Conservation (phyloP, 108 stramenopile genomes). For the Pseudonitzschia pungens region DNA sequence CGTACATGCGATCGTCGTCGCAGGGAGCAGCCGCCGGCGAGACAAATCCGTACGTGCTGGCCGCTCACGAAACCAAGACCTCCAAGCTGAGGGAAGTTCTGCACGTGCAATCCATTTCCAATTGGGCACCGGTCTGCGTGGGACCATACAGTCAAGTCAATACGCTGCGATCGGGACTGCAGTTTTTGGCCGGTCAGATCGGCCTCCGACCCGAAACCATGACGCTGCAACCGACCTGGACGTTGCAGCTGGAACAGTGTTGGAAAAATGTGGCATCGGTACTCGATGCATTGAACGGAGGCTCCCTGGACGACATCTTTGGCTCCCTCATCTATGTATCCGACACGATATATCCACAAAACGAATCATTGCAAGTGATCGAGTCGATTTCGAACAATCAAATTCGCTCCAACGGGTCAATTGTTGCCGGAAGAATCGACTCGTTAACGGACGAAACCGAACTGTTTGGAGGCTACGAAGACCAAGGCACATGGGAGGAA, state of each 20-base stretch:
- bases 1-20: slow-evolving; percentile 45
- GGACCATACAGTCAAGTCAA: slow-evolving; percentile 99
- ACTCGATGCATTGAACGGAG: slow-evolving; percentile 74
- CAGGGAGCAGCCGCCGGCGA: neutral
- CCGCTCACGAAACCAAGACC: slow-evolving; percentile 54
- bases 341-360: slow-evolving; percentile 16
- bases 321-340: slow-evolving; percentile 70
- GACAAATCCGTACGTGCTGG: slow-evolving; percentile 32
- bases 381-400: slow-evolving; percentile 41
- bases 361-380: slow-evolving; percentile 20
- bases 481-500: slow-evolving; percentile 75
- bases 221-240: slow-evolving; percentile 65
- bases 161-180: slow-evolving; percentile 68
- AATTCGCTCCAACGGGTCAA: slow-evolving; percentile 56
- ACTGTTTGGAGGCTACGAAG: slow-evolving; percentile 78
- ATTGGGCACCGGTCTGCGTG: slow-evolving; percentile 98
- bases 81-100: slow-evolving; percentile 71
- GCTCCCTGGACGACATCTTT: slow-evolving; percentile 52
- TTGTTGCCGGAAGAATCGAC: slow-evolving; percentile 70
- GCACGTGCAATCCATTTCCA: slow-evolving; percentile 92
- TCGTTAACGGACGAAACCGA: slow-evolving; percentile 44
- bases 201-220: slow-evolving; percentile 88
- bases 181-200: slow-evolving; percentile 93
- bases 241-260: slow-evolving; percentile 66
- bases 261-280: slow-evolving; percentile 84